Evolutionary conservation across 805 yeast genomes (phyloP).

Genomic region (Teunomyces stri): DNA sequence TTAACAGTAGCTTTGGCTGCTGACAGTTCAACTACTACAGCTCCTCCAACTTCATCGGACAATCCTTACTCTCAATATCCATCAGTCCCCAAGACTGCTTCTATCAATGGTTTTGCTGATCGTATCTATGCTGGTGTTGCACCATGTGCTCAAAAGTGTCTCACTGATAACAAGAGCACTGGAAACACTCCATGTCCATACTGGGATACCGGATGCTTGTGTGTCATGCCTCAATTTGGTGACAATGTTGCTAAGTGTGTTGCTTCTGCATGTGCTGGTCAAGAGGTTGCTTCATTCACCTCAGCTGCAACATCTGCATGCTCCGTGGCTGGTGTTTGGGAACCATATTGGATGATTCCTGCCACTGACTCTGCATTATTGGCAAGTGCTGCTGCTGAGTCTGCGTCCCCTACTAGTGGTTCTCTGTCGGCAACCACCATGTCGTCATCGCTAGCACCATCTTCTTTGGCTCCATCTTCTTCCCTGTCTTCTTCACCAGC

Average conservation of each 20-base stretch:
- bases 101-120: constrained; percentile 43
- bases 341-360: constrained; percentile 32
- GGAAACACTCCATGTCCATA: constrained; percentile 40
- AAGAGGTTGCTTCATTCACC: constrained; percentile 28
- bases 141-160: constrained; percentile 34
- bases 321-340: constrained; percentile 33
- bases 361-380: constrained; percentile 22
- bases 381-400: constrained; percentile 22
- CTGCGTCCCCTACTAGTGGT: constrained; percentile 13
- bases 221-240: constrained; percentile 36
- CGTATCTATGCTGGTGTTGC: constrained; percentile 31
- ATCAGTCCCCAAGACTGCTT: constrained; percentile 30
- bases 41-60: constrained; percentile 5
- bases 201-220: constrained; percentile 45
- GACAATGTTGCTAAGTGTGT: constrained; percentile 33
- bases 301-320: constrained; percentile 33
- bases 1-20: constrained; percentile 5
- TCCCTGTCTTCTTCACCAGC: constrained; percentile 9
- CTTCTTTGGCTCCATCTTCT: constrained; percentile 8
- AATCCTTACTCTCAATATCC: constrained; percentile 30
- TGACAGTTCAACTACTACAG: constrained; percentile 11
- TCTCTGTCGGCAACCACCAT: constrained; percentile 11
- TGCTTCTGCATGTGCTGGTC: constrained; percentile 24
- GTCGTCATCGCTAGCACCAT: neutral
- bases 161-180: constrained; percentile 22